Conservation (phyloP, 306 rosid species). For the Mimosa pudica region DNA sequence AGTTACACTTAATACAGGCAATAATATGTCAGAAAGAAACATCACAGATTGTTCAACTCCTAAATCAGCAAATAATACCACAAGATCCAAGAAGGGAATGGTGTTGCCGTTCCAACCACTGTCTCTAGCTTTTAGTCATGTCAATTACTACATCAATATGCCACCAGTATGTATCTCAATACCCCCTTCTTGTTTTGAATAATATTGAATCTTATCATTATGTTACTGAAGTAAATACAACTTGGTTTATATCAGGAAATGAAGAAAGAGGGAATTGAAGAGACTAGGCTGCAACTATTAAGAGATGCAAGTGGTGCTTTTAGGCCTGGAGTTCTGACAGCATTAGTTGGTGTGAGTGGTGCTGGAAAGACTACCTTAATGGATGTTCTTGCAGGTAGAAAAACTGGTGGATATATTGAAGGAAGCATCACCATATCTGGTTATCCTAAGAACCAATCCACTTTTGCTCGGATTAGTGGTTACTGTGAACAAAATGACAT, state of each 20-base stretch:
- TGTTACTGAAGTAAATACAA: not conserved
- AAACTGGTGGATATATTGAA: conserved; percentile 50
- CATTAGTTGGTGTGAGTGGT: conserved; percentile 56
- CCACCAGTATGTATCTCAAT: conserved; percentile 41
- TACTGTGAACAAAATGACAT: conserved; percentile 63
- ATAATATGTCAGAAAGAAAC: not conserved
- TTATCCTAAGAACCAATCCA: conserved; percentile 48
- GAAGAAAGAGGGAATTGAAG: conserved; percentile 48
- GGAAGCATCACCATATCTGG: conserved; percentile 53
- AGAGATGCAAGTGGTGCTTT: conserved; percentile 51
- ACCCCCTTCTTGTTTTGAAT: conserved; percentile 15
- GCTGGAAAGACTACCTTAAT: conserved; percentile 61
- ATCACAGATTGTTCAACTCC: not conserved
- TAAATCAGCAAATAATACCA: conserved; percentile 15
- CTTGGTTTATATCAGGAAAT: conserved; percentile 44
- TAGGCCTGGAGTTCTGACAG: conserved; percentile 52
- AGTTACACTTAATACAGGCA: not conserved
- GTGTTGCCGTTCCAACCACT: conserved; percentile 53
- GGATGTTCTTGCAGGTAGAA: conserved; percentile 63
- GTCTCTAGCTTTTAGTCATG: conserved; percentile 48
- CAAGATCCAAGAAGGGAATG: conserved; percentile 50
- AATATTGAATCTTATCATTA: not conserved
- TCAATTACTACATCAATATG: conserved; percentile 52
- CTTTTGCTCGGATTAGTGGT: conserved; percentile 55
- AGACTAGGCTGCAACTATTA: conserved; percentile 47